Evolutionary conservation across 129 eudicot species (phyloP).

Genomic region (Chrysanthemum lavandulifolium): DNA sequence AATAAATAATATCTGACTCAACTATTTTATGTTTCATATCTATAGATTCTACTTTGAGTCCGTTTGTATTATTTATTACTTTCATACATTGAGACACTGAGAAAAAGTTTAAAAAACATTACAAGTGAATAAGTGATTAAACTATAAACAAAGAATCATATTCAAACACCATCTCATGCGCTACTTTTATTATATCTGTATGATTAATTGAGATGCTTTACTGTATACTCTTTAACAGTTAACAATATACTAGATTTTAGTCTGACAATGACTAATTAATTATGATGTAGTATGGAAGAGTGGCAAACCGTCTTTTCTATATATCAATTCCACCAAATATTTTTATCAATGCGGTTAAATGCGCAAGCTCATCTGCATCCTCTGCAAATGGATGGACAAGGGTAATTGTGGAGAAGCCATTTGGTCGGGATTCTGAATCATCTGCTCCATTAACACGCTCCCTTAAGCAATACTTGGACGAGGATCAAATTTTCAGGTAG

Average conservation of each 20-base stretch:
- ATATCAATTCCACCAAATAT: constrained; percentile 93
- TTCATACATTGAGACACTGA: no score
- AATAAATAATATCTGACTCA: background rate
- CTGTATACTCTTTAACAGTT: no score
- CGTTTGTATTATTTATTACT: no score
- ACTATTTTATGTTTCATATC: background rate
- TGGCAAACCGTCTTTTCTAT: constrained; percentile 87
- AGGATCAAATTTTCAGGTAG: constrained; percentile 95
- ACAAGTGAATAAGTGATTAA: no score
- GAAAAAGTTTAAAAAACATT: no score
- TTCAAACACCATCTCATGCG: no score
- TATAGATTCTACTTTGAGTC: background rate
- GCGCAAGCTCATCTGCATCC: constrained; percentile 61
- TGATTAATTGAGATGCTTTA: no score
- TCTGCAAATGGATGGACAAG: constrained; percentile 59
- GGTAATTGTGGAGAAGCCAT: constrained; percentile 96
- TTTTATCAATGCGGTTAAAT: constrained; percentile 78
- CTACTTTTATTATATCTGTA: no score
- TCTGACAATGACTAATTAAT: constrained; percentile 3
- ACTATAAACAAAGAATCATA: no score
- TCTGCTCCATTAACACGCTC: constrained; percentile 87
- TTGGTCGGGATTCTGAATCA: constrained; percentile 94
- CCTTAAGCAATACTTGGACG: constrained; percentile 84
- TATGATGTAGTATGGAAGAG: constrained; percentile 64
- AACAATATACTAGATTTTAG: constrained; percentile 8